A percentile compares a stretch with the other conserved stretches of the same genome.
Conservation (phyloP, 2,329 filamentous ascomycete genomes). For the Colletotrichum caudatum region DNA sequence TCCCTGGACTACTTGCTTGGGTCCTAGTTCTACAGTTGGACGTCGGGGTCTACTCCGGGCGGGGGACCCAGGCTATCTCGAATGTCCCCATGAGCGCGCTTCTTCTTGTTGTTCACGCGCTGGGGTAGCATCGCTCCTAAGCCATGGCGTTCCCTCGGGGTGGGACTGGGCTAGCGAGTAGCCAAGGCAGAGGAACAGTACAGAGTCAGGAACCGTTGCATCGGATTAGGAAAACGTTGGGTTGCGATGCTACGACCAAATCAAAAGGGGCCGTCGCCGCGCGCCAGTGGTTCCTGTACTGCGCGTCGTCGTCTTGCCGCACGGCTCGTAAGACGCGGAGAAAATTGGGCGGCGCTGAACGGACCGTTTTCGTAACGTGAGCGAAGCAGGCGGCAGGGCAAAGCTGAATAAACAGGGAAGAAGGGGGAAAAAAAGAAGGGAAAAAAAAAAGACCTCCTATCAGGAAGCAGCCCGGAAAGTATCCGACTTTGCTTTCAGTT, state of each 20-base stretch:
- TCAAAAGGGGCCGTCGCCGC: background rate
- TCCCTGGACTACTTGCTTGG: background rate
- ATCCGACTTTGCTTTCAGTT: slow-evolving; percentile 11
- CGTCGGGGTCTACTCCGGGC: background rate
- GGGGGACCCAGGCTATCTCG: background rate
- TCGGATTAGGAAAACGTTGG: background rate
- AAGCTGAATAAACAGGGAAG: no score
- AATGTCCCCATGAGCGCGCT: background rate
- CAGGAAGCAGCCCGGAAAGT: slow-evolving; percentile 9
- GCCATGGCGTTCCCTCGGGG: background rate
- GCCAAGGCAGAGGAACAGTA: background rate
- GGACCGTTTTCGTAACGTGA: background rate
- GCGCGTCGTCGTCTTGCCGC: background rate
- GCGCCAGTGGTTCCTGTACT: background rate
- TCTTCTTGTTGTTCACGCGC: background rate
- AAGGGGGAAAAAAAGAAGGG: background rate
- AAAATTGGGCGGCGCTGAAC: background rate
- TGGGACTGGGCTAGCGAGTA: background rate
- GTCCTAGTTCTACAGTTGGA: background rate
- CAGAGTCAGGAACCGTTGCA: background rate
- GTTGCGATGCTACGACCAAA: background rate
- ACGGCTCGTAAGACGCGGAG: background rate
- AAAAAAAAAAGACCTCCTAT: background rate
- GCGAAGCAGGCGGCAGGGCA: background rate
- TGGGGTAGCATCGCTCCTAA: background rate